Conservation (phyloP, 1,284 basidiomycete genomes). For the Hemileia vastatrix region DNA sequence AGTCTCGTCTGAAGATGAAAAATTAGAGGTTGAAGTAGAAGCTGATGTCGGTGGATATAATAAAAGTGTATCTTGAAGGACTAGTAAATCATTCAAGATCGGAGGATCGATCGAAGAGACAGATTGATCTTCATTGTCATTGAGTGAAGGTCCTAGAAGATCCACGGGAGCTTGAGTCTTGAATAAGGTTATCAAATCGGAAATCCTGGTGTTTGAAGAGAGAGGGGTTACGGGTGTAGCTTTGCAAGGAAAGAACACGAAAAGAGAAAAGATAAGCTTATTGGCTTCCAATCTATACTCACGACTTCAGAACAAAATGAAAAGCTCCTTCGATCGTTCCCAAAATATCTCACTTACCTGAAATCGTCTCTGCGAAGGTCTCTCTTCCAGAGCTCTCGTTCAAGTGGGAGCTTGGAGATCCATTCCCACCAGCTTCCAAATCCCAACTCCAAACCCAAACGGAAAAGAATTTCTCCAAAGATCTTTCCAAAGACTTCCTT, state of each 20-base stretch:
- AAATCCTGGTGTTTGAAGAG: neutral
- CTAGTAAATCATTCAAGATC: neutral
- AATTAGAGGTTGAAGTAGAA: slow-evolving; percentile 26
- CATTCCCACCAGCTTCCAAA: no score
- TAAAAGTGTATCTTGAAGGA: slow-evolving; percentile 19
- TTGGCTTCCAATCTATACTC: no score
- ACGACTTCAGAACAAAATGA: no score
- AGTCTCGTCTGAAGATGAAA: neutral
- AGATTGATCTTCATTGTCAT: neutral
- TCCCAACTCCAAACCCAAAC: no score
- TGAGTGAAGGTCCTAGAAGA: neutral
- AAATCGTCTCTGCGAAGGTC: no score
- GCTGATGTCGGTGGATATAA: slow-evolving; percentile 30
- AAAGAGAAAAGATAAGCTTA: neutral
- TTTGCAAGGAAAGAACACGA: neutral
- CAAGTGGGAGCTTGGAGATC: no score
- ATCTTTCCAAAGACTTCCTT: no score
- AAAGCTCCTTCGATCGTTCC: no score
- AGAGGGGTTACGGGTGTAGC: neutral
- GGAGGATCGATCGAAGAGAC: neutral
- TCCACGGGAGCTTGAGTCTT: neutral
- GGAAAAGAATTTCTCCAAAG: no score
- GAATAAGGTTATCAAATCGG: neutral
- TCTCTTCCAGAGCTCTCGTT: no score
- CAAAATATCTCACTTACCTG: no score